phyloP scores from a whole-genome alignment of 2,329 filamentous ascomycete genomes.

The Podosphaera aphanis region DNA sequence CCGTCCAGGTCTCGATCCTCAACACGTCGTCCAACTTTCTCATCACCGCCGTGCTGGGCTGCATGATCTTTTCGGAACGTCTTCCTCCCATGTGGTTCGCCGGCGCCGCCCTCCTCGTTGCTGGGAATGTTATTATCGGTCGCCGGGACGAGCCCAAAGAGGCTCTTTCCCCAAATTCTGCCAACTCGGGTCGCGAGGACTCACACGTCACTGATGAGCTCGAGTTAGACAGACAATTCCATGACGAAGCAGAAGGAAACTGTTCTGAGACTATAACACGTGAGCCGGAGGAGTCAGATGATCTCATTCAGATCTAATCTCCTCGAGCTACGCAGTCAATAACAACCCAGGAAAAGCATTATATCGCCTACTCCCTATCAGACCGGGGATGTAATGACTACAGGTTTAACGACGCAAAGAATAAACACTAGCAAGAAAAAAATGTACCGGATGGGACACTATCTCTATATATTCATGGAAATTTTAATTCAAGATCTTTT shows the following conservation, averaged over 20 bases:
- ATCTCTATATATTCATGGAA: neutral
- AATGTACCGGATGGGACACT: neutral
- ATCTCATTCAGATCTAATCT: neutral
- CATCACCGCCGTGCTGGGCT: conserved; percentile 48
- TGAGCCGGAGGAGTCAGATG: neutral
- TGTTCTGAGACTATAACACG: neutral
- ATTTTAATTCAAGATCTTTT: neutral
- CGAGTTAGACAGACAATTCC: too few relatives aligned
- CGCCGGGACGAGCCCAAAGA: conserved; percentile 33
- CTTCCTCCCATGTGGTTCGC: conserved; percentile 56
- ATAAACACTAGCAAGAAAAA: neutral
- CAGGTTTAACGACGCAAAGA: neutral
- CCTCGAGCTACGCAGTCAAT: neutral
- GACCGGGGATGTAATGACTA: neutral
- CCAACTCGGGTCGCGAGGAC: neutral
- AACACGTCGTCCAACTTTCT: conserved; percentile 69
- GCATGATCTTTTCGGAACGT: conserved; percentile 45
- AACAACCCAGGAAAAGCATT: neutral
- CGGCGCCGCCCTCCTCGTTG: conserved; percentile 47
- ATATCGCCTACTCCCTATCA: neutral
- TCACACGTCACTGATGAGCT: neutral
- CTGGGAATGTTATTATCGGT: conserved; percentile 57
- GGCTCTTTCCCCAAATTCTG: neutral
- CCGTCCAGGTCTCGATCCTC: conserved; percentile 58
- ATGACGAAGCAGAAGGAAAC: too few relatives aligned